These are phyloP conservation scores for Zygoascus bituminiphila DNA, from an alignment of 805 yeast genomes.

Conservation along the genomic window DNA sequence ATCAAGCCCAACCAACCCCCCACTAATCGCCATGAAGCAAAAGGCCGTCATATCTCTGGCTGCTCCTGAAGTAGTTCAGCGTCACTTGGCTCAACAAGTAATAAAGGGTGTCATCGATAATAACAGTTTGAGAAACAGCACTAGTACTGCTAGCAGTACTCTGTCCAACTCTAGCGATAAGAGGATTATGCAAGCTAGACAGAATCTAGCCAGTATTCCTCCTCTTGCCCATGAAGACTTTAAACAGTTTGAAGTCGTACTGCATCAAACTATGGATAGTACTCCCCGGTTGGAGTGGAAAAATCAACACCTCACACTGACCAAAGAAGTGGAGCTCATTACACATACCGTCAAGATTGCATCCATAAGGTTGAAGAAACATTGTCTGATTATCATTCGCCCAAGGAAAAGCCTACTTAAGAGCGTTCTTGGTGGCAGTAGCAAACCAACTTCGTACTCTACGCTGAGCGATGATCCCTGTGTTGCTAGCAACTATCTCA, in stretches of 20 bases:
- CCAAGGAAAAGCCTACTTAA: neutral
- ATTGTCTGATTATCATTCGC: neutral
- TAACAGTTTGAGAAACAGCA: neutral
- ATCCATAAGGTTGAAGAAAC: neutral
- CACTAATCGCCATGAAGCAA: neutral
- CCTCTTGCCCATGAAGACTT: neutral
- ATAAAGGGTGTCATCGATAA: neutral
- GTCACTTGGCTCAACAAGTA: neutral
- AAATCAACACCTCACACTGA: neutral
- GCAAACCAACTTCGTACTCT: too few species aligned
- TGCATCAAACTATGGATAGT: neutral
- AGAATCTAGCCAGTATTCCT: neutral
- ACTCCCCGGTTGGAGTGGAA: neutral
- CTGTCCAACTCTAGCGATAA: neutral
- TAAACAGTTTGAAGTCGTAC: neutral
- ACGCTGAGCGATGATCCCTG: neutral
- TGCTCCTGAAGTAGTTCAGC: neutral
- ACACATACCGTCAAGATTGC: neutral
- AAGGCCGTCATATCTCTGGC: neutral
- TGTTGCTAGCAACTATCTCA: neutral
- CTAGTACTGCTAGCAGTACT: neutral
- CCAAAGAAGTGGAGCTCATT: neutral
- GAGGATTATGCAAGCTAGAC: neutral
- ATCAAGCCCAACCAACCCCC: too few species aligned
- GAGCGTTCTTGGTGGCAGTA: neutral